A percentile compares a stretch with the other conserved stretches of the same genome.
These are phyloP conservation scores for Hippophae tibetana DNA, from an alignment of 306 rosid genomes.

Conservation along the genomic window DNA sequence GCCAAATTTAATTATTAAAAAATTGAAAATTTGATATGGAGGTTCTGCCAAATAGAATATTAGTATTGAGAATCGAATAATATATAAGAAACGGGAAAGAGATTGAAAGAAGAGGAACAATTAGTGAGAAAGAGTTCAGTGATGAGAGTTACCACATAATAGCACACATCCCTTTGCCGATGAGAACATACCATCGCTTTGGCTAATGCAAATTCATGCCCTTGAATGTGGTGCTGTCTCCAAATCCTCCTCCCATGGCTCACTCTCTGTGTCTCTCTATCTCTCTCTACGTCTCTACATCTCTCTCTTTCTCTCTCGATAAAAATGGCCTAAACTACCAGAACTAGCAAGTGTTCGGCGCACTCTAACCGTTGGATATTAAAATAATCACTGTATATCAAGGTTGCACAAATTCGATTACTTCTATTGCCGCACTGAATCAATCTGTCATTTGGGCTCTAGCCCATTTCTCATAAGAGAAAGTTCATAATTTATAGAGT, in stretches of 20 bases:
- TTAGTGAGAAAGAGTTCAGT: background rate
- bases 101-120: background rate
- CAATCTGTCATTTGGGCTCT: too few species aligned
- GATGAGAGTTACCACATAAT: slow-evolving; percentile 55
- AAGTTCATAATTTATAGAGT: too few species aligned
- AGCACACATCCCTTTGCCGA: slow-evolving; percentile 96
- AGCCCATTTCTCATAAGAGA: too few species aligned
- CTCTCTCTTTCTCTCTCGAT: background rate
- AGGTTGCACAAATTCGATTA: too few species aligned
- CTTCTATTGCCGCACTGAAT: too few species aligned
- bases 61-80: too few species aligned
- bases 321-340: background rate
- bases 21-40: too few species aligned
- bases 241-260: slow-evolving; percentile 47
- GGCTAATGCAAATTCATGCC: slow-evolving; percentile 43
- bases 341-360: background rate
- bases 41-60: too few species aligned
- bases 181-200: slow-evolving; percentile 76
- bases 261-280: background rate
- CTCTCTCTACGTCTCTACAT: too few species aligned
- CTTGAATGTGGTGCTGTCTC: slow-evolving; percentile 39
- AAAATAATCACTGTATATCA: too few species aligned
- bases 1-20: too few species aligned
- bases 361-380: too few species aligned
- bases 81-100: background rate